phyloP scores from a whole-genome alignment of 2,329 filamentous ascomycete genomes.

The Penicillium psychrosexuale region DNA sequence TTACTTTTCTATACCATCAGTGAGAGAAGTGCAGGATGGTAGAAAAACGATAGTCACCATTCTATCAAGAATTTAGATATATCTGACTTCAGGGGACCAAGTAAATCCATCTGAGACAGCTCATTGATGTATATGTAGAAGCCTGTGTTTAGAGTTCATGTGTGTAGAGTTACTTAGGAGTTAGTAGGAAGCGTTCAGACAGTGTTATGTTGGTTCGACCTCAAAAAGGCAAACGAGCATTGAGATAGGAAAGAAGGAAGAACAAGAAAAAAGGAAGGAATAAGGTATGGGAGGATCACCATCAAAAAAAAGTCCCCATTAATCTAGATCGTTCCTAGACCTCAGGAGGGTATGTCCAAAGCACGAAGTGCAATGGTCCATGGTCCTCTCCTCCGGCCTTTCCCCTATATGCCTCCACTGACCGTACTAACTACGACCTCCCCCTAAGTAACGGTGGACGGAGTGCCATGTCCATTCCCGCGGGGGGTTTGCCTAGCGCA shows the following conservation, averaged over 20 bases:
- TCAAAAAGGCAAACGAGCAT: no score
- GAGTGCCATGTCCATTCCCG: neutral
- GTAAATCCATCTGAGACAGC: neutral
- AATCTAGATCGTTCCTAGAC: neutral
- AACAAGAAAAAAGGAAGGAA: neutral
- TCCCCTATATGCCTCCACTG: neutral
- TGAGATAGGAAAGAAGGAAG: neutral
- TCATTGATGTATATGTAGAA: neutral
- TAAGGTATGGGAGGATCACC: neutral
- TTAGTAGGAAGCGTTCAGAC: neutral
- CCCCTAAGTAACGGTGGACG: neutral
- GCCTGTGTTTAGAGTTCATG: no score
- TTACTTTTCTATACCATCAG: neutral
- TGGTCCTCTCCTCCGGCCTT: neutral
- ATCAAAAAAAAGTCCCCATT: neutral
- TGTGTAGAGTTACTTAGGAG: no score
- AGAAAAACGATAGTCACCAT: neutral
- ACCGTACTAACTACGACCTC: neutral
- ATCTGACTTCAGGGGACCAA: neutral
- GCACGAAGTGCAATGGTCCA: neutral
- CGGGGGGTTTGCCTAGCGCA: neutral
- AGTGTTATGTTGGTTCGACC: neutral
- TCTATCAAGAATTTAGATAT: neutral
- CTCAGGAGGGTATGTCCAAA: neutral
- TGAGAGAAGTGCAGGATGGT: neutral